Conservation (phyloP, 495 filamentous ascomycete species). For the Tuber magnatum region DNA sequence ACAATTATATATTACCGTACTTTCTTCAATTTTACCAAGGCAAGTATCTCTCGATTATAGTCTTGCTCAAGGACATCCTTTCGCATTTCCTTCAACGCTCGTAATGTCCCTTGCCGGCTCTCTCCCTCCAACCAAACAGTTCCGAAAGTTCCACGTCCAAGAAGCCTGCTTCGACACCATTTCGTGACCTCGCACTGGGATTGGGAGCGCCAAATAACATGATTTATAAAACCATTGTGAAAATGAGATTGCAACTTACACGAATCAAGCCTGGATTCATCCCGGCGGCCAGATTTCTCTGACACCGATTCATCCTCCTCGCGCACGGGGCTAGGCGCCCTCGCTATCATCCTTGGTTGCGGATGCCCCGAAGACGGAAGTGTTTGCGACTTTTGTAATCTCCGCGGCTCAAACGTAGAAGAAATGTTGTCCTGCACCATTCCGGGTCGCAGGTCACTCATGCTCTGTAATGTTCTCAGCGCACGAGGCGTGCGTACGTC, state of each 20-base stretch:
- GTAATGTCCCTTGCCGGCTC: not conserved
- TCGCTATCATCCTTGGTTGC: not conserved
- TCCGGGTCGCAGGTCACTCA: not conserved
- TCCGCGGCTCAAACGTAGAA: not conserved
- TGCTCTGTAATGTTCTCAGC: not conserved
- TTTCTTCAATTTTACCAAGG: conserved; percentile 1
- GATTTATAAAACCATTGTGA: not conserved
- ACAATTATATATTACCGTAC: not conserved
- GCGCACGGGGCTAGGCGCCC: not conserved
- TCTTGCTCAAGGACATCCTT: not conserved
- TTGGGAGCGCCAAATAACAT: not conserved
- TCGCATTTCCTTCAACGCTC: conserved; percentile 6
- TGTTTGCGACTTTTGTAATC: not conserved
- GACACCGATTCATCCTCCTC: not conserved
- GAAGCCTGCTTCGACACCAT: not conserved
- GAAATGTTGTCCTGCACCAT: not conserved
- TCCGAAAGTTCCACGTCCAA: conserved; percentile 5
- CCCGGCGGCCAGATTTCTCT: not conserved
- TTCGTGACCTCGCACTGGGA: not conserved
- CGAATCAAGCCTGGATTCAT: not conserved
- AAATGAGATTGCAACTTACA: not conserved
- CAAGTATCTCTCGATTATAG: conserved; percentile 1
- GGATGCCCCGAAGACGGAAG: not conserved
- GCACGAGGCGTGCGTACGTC: not conserved
- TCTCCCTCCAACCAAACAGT: conserved; percentile 1